Conservation (phyloP, 164 flowering plant genomes). For the Tetrastigma voinierianum region DNA sequence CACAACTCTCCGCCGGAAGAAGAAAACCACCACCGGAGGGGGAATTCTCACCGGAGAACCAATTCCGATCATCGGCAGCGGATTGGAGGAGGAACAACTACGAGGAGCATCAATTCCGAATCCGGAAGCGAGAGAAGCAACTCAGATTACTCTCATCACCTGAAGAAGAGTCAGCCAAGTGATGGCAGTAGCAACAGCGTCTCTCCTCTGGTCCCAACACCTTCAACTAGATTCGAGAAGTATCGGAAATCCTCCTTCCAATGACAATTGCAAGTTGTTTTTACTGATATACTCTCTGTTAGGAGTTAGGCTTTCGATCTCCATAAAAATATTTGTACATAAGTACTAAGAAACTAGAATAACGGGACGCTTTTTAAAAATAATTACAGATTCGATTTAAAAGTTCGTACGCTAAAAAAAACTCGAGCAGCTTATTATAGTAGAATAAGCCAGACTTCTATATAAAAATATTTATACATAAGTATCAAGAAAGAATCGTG, state of each 20-base stretch:
- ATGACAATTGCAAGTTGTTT: slow-evolving; percentile 33
- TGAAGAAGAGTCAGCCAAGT: slow-evolving; percentile 14
- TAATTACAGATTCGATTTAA: no score
- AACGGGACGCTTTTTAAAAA: no score
- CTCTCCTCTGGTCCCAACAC: slow-evolving; percentile 14
- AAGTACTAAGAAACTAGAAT: no score
- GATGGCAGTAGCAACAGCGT: slow-evolving; percentile 21
- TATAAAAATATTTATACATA: no score
- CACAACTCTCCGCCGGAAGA: slow-evolving; percentile 7
- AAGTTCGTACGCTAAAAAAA: no score
- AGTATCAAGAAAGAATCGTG: no score
- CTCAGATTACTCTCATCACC: slow-evolving; percentile 29
- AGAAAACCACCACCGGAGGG: slow-evolving; percentile 7
- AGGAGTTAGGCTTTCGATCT: no score
- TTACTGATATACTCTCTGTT: no score
- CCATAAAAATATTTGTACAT: no score
- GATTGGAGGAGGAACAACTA: slow-evolving; percentile 18
- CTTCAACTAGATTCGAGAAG: slow-evolving; percentile 13
- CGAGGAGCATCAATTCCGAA: slow-evolving; percentile 21
- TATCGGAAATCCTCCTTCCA: slow-evolving; percentile 16
- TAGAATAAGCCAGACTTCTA: no score
- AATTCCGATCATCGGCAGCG: slow-evolving; percentile 1
- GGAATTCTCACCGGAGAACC: slow-evolving; percentile 3
- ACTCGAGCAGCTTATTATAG: no score
- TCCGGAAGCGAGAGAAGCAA: slow-evolving; percentile 32